Percentiles rank a stretch among this genome's conserved stretches.
These are phyloP conservation scores for Cryphonectria nitschkei DNA, from an alignment of 2,329 filamentous ascomycete species.

Conservation along the genomic window DNA sequence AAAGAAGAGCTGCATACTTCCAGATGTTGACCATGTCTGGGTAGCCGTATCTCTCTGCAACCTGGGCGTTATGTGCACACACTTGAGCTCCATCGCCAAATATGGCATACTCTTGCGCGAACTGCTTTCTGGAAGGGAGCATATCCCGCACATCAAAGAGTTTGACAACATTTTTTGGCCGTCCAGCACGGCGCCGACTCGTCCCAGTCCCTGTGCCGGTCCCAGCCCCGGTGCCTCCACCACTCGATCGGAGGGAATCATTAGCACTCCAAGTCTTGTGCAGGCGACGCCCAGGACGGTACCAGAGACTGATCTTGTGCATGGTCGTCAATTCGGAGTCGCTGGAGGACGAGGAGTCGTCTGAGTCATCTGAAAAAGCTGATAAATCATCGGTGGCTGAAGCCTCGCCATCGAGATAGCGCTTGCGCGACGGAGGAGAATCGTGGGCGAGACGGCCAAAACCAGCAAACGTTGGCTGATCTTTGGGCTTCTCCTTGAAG, in stretches of 20 bases:
- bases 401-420: slow-evolving; percentile 51
- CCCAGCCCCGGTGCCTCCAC: slow-evolving; percentile 60
- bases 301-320: slow-evolving; percentile 61
- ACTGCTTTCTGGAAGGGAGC: slow-evolving; percentile 76
- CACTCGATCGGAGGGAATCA: slow-evolving; percentile 62
- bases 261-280: slow-evolving; percentile 61
- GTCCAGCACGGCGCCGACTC: slow-evolving; percentile 51
- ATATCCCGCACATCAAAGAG: slow-evolving; percentile 72
- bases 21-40: slow-evolving; percentile 79
- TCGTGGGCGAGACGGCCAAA: slow-evolving; percentile 60
- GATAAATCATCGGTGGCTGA: slow-evolving; percentile 57
- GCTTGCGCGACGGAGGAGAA: slow-evolving; percentile 50
- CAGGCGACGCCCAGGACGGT: slow-evolving; percentile 55
- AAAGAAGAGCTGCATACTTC: slow-evolving; percentile 76
- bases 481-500: slow-evolving; percentile 53
- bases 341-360: slow-evolving; percentile 54
- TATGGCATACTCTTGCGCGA: slow-evolving; percentile 81
- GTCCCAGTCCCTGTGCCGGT: slow-evolving; percentile 60
- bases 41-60: slow-evolving; percentile 73
- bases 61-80: slow-evolving; percentile 79
- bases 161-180: slow-evolving; percentile 70
- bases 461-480: slow-evolving; percentile 60
- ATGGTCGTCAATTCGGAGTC: slow-evolving; percentile 67
- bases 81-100: slow-evolving; percentile 82
- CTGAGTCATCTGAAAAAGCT: slow-evolving; percentile 52